Evolutionary conservation across 2,329 filamentous ascomycete genomes (phyloP).

Genomic region (Salinomyces thailandicus): DNA sequence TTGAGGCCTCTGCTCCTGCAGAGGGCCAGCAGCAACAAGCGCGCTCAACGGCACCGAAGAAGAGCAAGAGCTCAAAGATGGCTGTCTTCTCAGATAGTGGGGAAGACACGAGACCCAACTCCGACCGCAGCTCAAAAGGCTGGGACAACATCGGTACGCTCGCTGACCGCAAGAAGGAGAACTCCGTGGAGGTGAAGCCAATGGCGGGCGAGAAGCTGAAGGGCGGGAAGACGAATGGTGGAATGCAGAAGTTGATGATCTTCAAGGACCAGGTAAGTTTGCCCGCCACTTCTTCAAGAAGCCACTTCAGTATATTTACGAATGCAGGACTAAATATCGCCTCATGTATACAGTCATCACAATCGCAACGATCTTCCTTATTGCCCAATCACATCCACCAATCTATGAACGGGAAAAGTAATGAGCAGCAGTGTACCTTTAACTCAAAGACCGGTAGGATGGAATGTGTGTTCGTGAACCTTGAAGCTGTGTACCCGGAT

Average conservation of each 20-base stretch:
- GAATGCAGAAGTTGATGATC: conserved; percentile 71
- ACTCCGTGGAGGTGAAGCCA: conserved; percentile 70
- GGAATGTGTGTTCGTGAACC: conserved; percentile 78
- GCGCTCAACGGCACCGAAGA: conserved; percentile 40
- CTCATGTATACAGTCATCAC: conserved; percentile 45
- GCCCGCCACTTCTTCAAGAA: conserved; percentile 20
- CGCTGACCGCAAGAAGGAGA: conserved; percentile 87
- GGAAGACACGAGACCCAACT: conserved; percentile 39
- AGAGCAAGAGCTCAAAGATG: conserved; percentile 68
- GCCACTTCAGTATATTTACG: conserved; percentile 57
- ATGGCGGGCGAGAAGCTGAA: conserved; percentile 90
- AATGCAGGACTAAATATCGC: conserved; percentile 83
- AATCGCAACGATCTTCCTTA: conserved; percentile 4
- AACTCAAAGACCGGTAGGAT: conserved; percentile 74
- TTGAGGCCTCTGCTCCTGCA: conserved; percentile 46
- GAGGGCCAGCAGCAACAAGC: conserved; percentile 55
- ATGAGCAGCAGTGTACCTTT: conserved; percentile 64
- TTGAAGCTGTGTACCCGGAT: conserved; percentile 76
- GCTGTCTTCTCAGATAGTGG: conserved; percentile 74
- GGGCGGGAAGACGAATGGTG: conserved; percentile 70
- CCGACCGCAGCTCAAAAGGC: conserved; percentile 54
- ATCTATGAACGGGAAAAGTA: conserved; percentile 19
- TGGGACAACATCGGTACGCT: conserved; percentile 90
- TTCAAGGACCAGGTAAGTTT: conserved; percentile 90
- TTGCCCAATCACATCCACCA: conserved; percentile 8